Percentiles rank a stretch among this genome's conserved stretches.
These are phyloP conservation scores for Pyracantha coccinea DNA, from an alignment of 331 rosid genomes.

Conservation along the genomic window DNA sequence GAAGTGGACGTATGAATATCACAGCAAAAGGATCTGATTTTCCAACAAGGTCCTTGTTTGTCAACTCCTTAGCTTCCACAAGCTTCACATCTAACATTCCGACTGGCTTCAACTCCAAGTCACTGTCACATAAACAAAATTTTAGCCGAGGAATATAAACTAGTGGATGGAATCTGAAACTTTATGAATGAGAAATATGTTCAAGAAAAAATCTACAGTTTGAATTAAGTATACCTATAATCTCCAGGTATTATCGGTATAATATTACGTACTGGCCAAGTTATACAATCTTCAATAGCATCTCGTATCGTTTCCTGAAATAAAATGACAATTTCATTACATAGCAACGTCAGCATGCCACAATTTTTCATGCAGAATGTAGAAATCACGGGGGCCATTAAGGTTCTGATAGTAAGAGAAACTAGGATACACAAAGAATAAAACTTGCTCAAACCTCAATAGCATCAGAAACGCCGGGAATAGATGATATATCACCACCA, in stretches of 20 bases:
- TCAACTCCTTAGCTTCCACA: slow-evolving; percentile 74
- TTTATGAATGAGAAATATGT: too few relatives aligned
- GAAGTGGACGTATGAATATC: slow-evolving; percentile 77
- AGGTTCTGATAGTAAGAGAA: neutral
- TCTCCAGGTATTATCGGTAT: slow-evolving; percentile 83
- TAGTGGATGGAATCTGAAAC: neutral
- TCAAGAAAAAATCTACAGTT: neutral
- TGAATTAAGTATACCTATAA: slow-evolving; percentile 51
- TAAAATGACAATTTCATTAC: neutral
- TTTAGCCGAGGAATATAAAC: neutral
- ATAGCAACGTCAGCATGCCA: neutral
- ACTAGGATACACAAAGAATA: neutral
- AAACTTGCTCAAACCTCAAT: slow-evolving; percentile 59
- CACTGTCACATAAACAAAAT: slow-evolving; percentile 27
- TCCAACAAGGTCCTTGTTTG: slow-evolving; percentile 74
- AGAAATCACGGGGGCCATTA: neutral
- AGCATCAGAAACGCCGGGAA: slow-evolving; percentile 83
- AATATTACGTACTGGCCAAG: slow-evolving; percentile 85
- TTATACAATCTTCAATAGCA: slow-evolving; percentile 83
- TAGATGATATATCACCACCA: slow-evolving; percentile 72
- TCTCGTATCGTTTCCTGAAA: slow-evolving; percentile 82
- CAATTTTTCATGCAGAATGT: too few relatives aligned
- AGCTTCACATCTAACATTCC: slow-evolving; percentile 87
- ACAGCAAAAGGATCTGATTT: slow-evolving; percentile 88
- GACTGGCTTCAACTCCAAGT: slow-evolving; percentile 68